Base-by-base conservation (phyloP, 192 early-diverging fungal genomes). In the Lunasporangiospora selenospora region DNA sequence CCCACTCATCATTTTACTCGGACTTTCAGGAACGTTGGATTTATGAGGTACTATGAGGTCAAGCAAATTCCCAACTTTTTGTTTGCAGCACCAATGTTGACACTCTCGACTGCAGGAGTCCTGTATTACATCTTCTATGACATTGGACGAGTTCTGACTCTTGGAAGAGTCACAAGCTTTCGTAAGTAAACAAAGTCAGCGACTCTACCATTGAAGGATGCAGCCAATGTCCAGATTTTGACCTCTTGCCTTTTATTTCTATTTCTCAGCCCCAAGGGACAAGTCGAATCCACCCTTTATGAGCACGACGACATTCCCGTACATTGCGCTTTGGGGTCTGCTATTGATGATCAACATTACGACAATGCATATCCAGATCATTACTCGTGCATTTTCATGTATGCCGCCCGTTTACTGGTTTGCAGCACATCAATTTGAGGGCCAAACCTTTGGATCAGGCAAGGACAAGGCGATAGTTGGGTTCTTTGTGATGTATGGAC, bases 11-110 rank as follows among this genome's bases (percentile, higher is more conserved):
- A n/a, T n/a, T n/a, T n/a, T n/a, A n/a, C n/a, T n/a, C n/a, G n/a
- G 15, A 26, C 16, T 32, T 38, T 13, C 53, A 92, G 90, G 93
- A 88, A 95, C 69, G 80, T 84, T 55, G 95, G 95, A 4, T 93
- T 98, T 65, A 61, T 98, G 23, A 59, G 77, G 1, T 98, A 98
- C 77, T 98, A 87, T 57, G 83, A 90, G 26, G 30, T 86, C 10
- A 82, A 89, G 50, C 91, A 98, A 67, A 79, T 95, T n/a, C 94
- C 94, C 6, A 96, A 96, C 77, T 98, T 98, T 81, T 59, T 92
- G 13, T 78, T 98, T 23, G 93, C 93, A 0, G 66, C 82, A 18
- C 95, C 95, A 6, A 92, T 95, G 79, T 80, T 91, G 31, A 38
- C 58, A 1, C 76, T 94, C 7, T 88, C 89, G n/a, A 37, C 79